These are phyloP conservation scores for Ceratocystis ficicola DNA, from an alignment of 2,329 filamentous ascomycete genomes.

Conservation along the genomic window DNA sequence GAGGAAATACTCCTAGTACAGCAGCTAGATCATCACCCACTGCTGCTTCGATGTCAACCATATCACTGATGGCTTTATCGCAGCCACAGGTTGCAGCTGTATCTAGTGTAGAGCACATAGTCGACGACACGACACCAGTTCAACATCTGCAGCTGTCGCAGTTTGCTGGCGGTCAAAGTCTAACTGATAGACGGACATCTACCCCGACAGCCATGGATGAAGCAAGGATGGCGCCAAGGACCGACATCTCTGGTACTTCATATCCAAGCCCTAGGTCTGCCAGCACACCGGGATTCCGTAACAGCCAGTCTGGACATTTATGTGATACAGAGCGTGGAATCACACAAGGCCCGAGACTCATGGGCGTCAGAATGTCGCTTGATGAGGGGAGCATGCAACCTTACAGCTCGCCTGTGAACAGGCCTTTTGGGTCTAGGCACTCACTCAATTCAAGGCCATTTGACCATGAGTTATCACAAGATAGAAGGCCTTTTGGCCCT, in stretches of 20 bases:
- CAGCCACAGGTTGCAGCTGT: background rate
- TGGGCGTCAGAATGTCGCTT: background rate
- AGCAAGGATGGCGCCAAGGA: background rate
- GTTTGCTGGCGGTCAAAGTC: background rate
- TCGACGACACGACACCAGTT: background rate
- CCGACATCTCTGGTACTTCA: background rate
- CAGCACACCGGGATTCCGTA: background rate
- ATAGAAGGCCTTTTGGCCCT: background rate
- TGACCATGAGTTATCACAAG: background rate
- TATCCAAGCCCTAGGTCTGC: constrained; percentile 7
- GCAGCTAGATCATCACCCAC: constrained; percentile 7
- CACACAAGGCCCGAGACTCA: background rate
- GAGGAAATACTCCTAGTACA: background rate
- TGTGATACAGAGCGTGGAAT: background rate
- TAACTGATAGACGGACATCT: background rate
- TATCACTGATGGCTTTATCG: constrained; percentile 5
- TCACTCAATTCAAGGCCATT: background rate
- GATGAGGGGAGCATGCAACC: background rate
- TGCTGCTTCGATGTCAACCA: background rate
- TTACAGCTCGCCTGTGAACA: background rate
- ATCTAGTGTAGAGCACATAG: background rate
- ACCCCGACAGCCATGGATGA: background rate
- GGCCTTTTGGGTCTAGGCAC: background rate
- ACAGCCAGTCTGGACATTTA: background rate
- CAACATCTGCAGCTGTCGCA: background rate